A percentile compares a stretch with the other conserved stretches of the same genome.
Conservation (phyloP, 2,329 filamentous ascomycete species). For the Sarocladiaceae sp. region DNA sequence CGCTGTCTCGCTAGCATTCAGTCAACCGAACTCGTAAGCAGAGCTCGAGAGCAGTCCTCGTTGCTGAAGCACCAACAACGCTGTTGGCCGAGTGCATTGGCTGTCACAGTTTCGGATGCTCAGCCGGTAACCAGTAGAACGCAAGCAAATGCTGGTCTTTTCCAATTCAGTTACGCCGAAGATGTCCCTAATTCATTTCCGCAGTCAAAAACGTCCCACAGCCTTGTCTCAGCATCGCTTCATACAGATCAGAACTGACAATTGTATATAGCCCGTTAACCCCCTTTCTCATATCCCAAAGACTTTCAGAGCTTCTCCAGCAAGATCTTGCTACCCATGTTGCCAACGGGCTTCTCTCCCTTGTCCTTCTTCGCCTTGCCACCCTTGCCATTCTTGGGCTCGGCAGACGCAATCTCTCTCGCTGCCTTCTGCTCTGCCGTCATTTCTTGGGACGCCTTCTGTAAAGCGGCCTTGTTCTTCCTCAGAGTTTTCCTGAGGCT, state of each 20-base stretch:
- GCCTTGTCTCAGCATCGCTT: constrained; percentile 8
- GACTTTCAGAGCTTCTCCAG: constrained; percentile 50
- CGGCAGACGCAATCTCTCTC: constrained; percentile 35
- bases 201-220: neutral
- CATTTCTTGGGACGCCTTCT: constrained; percentile 59
- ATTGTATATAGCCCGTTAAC: neutral
- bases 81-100: neutral
- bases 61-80: neutral
- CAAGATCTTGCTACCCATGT: constrained; percentile 55
- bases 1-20: too few species aligned
- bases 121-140: too few species aligned
- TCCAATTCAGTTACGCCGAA: neutral
- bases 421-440: constrained; percentile 46
- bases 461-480: constrained; percentile 64
- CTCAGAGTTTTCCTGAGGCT: constrained; percentile 65
- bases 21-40: too few species aligned
- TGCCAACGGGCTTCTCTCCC: constrained; percentile 44
- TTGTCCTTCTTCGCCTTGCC: constrained; percentile 37
- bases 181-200: neutral
- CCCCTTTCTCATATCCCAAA: constrained; percentile 10
- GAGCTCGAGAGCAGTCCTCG: too few species aligned
- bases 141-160: neutral
- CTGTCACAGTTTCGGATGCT: too few species aligned
- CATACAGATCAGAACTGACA: constrained; percentile 8
- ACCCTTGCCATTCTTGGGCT: constrained; percentile 36